phyloP scores from a whole-genome alignment of 2,329 filamentous ascomycete genomes.

The Fusarium duplospermum region DNA sequence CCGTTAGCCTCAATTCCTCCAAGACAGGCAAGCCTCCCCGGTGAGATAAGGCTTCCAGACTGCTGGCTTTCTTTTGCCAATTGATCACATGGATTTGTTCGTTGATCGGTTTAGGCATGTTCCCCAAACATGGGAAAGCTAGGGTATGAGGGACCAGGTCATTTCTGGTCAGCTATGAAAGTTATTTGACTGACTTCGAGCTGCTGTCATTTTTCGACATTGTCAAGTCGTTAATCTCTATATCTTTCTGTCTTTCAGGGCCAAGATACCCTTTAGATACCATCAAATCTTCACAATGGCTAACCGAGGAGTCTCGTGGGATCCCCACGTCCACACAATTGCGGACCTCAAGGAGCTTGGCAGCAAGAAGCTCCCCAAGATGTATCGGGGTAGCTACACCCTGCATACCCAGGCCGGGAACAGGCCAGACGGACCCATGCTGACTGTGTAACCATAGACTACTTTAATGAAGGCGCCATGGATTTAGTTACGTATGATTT shows the following conservation, averaged over 20 bases:
- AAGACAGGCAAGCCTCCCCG: constrained; percentile 29
- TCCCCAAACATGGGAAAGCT: not conserved
- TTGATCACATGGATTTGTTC: not conserved
- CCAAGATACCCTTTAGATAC: not conserved
- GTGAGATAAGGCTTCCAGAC: not conserved
- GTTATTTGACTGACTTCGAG: constrained; percentile 2
- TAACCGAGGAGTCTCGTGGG: constrained; percentile 32
- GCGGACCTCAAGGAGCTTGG: constrained; percentile 33
- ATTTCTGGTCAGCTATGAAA: not conserved
- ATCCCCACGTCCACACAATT: constrained; percentile 33
- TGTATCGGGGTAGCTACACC: constrained; percentile 26
- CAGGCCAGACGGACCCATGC: not conserved
- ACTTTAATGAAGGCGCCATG: constrained; percentile 69
- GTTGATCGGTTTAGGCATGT: not conserved
- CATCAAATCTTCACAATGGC: constrained; percentile 16
- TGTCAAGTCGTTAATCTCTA: not conserved
- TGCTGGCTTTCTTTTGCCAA: not conserved
- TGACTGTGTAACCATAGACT: constrained; percentile 52
- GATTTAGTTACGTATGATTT: constrained; percentile 49
- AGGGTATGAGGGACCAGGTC: not conserved
- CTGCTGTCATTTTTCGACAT: not conserved
- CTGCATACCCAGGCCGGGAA: not conserved
- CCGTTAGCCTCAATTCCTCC: not conserved
- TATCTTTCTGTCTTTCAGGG: not conserved
- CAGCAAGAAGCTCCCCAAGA: constrained; percentile 29